A percentile compares a stretch with the other conserved stretches of the same genome.
Conservation (phyloP, 1,284 basidiomycete species). For the Tilletia walkeri region DNA sequence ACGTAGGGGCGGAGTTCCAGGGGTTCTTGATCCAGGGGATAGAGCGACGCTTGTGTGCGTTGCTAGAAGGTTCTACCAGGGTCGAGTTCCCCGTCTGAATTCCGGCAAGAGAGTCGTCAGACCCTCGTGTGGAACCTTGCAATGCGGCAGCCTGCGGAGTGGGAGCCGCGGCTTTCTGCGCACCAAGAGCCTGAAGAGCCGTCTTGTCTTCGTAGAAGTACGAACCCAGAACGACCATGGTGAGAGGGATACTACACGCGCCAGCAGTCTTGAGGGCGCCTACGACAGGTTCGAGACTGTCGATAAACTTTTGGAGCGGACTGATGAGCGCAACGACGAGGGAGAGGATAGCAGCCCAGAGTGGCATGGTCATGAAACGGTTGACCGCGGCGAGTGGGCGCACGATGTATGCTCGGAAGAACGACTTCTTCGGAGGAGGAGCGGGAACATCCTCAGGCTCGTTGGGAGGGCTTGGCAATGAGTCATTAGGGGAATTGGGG, state of each 20-base stretch:
- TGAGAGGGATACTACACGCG: conserved; percentile 68
- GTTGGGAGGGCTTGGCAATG: conserved; percentile 7
- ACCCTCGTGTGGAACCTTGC: background rate
- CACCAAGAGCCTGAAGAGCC: conserved; percentile 18
- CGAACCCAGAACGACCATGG: conserved; percentile 84
- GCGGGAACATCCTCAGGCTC: conserved; percentile 19
- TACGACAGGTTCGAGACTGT: conserved; percentile 55
- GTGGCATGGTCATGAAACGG: conserved; percentile 75
- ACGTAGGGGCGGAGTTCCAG: conserved; percentile 31
- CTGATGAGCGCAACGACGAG: conserved; percentile 76
- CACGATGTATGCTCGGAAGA: background rate
- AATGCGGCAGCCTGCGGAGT: background rate
- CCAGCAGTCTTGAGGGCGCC: conserved; percentile 58
- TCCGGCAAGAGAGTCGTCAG: background rate
- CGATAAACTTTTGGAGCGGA: conserved; percentile 61
- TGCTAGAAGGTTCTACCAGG: background rate
- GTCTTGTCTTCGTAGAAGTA: conserved; percentile 65
- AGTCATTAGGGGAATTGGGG: conserved; percentile 42
- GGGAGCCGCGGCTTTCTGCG: background rate
- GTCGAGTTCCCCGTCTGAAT: background rate
- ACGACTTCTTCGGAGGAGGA: background rate
- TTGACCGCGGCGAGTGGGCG: conserved; percentile 59
- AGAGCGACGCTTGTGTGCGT: background rate
- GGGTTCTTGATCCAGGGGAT: conserved; percentile 39
- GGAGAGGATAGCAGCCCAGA: conserved; percentile 66